Percentiles rank a stretch among this genome's conserved stretches.
These are phyloP conservation scores for Coemansia reversa DNA, from an alignment of 192 early-diverging fungal genomes.

Conservation along the genomic window DNA sequence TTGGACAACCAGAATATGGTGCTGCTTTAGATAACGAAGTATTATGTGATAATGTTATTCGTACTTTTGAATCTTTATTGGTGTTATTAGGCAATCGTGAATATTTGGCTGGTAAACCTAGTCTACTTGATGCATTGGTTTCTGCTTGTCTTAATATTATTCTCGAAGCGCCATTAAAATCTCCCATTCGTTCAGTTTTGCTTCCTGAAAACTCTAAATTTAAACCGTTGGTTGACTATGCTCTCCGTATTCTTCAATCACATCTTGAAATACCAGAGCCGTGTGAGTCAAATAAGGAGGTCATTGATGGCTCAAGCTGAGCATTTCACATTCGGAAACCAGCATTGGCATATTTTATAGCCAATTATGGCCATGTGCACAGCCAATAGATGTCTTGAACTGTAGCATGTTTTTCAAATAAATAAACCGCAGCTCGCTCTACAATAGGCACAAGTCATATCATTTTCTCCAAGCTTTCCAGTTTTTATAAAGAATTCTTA, in stretches of 20 bases:
- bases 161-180: conserved; percentile 31
- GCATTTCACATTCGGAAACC: no score
- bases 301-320: no score
- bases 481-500: no score
- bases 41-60: conserved; percentile 32
- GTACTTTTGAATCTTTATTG: conserved; percentile 32
- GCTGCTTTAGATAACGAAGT: conserved; percentile 38
- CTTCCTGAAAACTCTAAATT: conserved; percentile 15
- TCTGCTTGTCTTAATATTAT: conserved; percentile 35
- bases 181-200: conserved; percentile 33
- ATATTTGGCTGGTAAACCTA: conserved; percentile 24
- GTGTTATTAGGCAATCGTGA: conserved; percentile 18
- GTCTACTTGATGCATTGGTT: conserved; percentile 34
- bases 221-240: conserved; percentile 25
- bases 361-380: no score
- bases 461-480: no score
- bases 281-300: conserved; percentile 4
- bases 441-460: no score
- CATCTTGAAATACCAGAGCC: not conserved
- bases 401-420: no score
- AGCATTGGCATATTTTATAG: no score
- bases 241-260: conserved; percentile 21
- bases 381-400: no score
- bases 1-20: conserved; percentile 26
- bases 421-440: no score